These are phyloP conservation scores for Neonectria hederae DNA, from an alignment of 2,329 filamentous ascomycete genomes.

Conservation along the genomic window DNA sequence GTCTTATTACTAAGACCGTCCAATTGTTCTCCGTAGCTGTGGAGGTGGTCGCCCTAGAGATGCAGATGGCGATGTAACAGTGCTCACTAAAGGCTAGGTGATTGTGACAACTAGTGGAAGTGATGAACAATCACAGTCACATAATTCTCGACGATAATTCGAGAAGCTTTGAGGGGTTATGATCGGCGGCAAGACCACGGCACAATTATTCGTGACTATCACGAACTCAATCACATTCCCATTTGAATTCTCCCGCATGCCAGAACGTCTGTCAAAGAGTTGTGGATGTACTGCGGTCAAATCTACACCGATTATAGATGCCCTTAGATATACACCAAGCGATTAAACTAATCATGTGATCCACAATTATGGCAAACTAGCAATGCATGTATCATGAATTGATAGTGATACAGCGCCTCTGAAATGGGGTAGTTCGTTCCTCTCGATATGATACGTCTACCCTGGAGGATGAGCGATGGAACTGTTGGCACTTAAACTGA, in stretches of 20 bases:
- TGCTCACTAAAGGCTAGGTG: neutral
- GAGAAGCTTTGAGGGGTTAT: neutral
- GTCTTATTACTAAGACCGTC: neutral
- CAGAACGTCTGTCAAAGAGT: too few species aligned
- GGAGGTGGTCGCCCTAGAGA: neutral
- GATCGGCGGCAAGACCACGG: neutral
- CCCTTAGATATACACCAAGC: neutral
- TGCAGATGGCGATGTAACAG: neutral
- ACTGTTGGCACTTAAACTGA: neutral
- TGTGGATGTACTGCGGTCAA: neutral
- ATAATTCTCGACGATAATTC: slow-evolving; percentile 1
- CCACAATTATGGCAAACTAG: neutral
- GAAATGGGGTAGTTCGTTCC: neutral
- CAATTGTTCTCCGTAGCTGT: neutral
- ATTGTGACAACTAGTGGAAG: neutral
- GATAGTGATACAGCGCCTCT: neutral
- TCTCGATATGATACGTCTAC: neutral
- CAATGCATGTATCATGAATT: neutral
- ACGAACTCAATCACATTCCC: neutral
- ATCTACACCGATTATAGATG: neutral
- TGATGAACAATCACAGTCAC: neutral
- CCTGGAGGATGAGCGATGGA: neutral
- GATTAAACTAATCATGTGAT: neutral
- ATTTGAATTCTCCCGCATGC: neutral
- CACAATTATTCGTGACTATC: neutral